Conservation (phyloP, 1,284 basidiomycete species). For the Coniophora puteana region DNA sequence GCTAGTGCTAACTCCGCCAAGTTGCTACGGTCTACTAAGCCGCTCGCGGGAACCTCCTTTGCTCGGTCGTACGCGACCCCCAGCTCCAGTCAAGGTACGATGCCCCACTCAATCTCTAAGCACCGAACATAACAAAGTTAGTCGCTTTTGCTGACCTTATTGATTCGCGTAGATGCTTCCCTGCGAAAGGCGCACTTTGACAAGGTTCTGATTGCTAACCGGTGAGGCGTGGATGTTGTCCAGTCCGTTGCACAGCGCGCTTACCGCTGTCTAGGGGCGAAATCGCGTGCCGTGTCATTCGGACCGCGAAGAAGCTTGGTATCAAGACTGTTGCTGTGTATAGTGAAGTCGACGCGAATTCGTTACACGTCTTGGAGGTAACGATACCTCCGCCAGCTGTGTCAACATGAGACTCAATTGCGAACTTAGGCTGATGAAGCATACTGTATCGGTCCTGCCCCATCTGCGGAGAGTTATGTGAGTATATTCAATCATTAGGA, state of each 20-base stretch:
- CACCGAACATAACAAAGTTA: too few relatives aligned
- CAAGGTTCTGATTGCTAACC: constrained; percentile 85
- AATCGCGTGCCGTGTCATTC: constrained; percentile 91
- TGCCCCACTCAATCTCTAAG: too few relatives aligned
- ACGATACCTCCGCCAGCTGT: constrained; percentile 13
- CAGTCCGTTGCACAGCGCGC: constrained; percentile 1
- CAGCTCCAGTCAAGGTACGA: too few relatives aligned
- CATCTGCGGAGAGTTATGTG: constrained; percentile 86
- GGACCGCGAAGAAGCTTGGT: constrained; percentile 84
- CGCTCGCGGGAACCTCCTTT: too few relatives aligned
- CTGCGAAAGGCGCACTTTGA: constrained; percentile 57
- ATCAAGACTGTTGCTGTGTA: constrained; percentile 90
- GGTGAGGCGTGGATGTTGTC: constrained; percentile 36
- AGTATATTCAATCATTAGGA: constrained; percentile 23
- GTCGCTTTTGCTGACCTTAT: neutral
- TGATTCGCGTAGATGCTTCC: neutral
- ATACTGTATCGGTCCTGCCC: constrained; percentile 89
- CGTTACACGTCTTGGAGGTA: constrained; percentile 76
- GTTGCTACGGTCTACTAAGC: too few relatives aligned
- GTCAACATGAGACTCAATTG: constrained; percentile 4
- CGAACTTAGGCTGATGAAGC: constrained; percentile 94
- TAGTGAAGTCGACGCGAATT: constrained; percentile 77
- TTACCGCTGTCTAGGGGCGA: constrained; percentile 62
- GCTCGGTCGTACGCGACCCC: too few relatives aligned
- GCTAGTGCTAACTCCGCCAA: too few relatives aligned